Evolutionary conservation across 140 eudicot species (phyloP).

Genomic region (Flaveria floridana): DNA sequence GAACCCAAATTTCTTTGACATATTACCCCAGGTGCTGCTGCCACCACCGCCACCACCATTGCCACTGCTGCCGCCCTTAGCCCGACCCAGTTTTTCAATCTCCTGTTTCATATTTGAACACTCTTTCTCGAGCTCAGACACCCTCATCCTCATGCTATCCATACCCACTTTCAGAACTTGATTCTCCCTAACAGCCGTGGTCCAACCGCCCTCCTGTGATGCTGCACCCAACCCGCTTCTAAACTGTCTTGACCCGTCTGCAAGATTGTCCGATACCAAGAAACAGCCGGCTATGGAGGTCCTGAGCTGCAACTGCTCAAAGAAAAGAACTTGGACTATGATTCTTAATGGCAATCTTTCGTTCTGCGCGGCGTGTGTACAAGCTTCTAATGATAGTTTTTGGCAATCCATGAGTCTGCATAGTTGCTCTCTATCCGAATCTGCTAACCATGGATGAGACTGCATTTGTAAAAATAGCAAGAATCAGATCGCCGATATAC

Average conservation of each 20-base stretch:
- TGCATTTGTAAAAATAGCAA: constrained; percentile 34
- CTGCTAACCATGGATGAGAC: constrained; percentile 98
- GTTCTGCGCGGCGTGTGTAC: constrained; percentile 97
- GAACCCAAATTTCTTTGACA: constrained; percentile 85
- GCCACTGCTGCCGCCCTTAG: constrained; percentile 43
- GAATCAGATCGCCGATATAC: constrained; percentile 21
- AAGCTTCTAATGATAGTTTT: constrained; percentile 96
- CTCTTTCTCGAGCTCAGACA: constrained; percentile 94
- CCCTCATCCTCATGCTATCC: constrained; percentile 95
- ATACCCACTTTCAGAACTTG: constrained; percentile 94
- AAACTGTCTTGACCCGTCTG: constrained; percentile 70
- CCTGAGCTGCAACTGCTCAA: constrained; percentile 87
- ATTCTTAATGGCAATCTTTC: constrained; percentile 85
- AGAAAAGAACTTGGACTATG: constrained; percentile 95
- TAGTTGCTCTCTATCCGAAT: constrained; percentile 81
- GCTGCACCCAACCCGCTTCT: constrained; percentile 66
- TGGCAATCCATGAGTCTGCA: constrained; percentile 97
- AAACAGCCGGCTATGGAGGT: constrained; percentile 97
- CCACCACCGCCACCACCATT: constrained; percentile 9
- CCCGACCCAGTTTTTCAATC: constrained; percentile 72
- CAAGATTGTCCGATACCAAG: constrained; percentile 84
- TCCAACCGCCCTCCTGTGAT: constrained; percentile 74
- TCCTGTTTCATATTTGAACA: constrained; percentile 86
- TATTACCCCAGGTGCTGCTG: constrained; percentile 67
- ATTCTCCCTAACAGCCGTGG: constrained; percentile 78